Evolutionary conservation across 768 basidiomycete species (phyloP), one percentile per base, ranked within the genome.

Genomic region (Mycena floridula): DNA sequence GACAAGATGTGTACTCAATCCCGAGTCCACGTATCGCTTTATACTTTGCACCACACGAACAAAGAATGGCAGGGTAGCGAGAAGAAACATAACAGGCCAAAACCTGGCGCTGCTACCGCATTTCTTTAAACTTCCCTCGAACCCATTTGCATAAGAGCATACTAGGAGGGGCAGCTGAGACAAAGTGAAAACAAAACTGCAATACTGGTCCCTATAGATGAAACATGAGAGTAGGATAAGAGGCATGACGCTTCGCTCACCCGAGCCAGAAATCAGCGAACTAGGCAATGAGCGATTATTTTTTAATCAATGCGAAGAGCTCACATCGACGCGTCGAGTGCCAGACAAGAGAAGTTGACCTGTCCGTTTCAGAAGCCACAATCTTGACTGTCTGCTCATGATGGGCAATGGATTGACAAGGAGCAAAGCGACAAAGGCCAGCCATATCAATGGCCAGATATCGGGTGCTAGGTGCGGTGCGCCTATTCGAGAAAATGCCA

Each of bases 201-300:
- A 89, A 54, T 88, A 75, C 52, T 90, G 87, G 55, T 92, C 89
- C 12, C 87, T 89, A 18, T 4, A 13, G 27, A 22, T 13, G 9
- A 25, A 18, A 12, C 12, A 12, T 24, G 12, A 40, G 32, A 40
- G 16, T 23, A 22, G 7, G 37, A 16, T 37, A n/a, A 15, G 16
- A 21, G 7, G 21, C 20, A 12, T 16, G 36, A 15, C 13, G 28
- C 11, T 24, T 15, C 7, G 23, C 43, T 44, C 60, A 87, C 86
- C 87, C 89, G 59, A 91, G 71, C 89, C 89, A 92, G 78, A 91
- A 89, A 69, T 90, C 89, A 13, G 82, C 64, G 59, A 92, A 92
- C 82, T 87, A 45, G 1, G 38, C 36, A 40, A 22, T 48, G 49
- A 48, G 25, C 54, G 24, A 40, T 27, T 30, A 25, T 25, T n/a